These are phyloP conservation scores for Sporisorium graminicola DNA, from an alignment of 1,284 basidiomycete genomes.

Conservation along the genomic window DNA sequence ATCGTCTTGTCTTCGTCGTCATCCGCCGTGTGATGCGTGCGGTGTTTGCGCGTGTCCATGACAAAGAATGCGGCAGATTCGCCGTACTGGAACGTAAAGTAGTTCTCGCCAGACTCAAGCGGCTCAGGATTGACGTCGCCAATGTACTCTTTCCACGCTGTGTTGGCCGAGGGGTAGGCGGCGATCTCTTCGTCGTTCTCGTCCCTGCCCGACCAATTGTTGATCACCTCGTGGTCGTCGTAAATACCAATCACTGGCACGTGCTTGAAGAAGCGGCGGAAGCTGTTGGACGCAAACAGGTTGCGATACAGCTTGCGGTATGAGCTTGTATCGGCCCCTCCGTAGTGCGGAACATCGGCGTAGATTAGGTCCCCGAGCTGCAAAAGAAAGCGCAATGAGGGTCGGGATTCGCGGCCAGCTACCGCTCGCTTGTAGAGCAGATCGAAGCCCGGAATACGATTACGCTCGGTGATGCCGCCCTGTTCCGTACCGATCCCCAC, in stretches of 20 bases:
- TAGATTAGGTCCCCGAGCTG: conserved; percentile 77
- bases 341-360: conserved; percentile 77
- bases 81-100: conserved; percentile 72
- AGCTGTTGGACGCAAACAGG: conserved; percentile 64
- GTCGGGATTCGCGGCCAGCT: conserved; percentile 46
- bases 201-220: conserved; percentile 72
- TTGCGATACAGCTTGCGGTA: conserved; percentile 68
- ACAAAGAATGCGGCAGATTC: conserved; percentile 78
- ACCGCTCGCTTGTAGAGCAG: conserved; percentile 72
- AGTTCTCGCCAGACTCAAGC: conserved; percentile 73
- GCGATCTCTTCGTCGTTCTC: conserved; percentile 74
- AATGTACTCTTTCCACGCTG: conserved; percentile 79
- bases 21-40: conserved; percentile 71
- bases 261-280: conserved; percentile 62
- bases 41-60: conserved; percentile 80
- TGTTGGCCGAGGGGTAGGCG: conserved; percentile 75
- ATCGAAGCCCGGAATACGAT: conserved; percentile 78
- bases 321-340: conserved; percentile 48
- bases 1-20: conserved; percentile 76
- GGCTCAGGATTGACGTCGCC: conserved; percentile 78
- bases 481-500: conserved; percentile 53
- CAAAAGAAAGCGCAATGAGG: conserved; percentile 69
- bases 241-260: conserved; percentile 67
- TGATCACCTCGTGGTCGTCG: conserved; percentile 68
- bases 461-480: conserved; percentile 63